phyloP scores from a whole-genome alignment of 139 green algal species.

The Volvox reticuliferus region DNA sequence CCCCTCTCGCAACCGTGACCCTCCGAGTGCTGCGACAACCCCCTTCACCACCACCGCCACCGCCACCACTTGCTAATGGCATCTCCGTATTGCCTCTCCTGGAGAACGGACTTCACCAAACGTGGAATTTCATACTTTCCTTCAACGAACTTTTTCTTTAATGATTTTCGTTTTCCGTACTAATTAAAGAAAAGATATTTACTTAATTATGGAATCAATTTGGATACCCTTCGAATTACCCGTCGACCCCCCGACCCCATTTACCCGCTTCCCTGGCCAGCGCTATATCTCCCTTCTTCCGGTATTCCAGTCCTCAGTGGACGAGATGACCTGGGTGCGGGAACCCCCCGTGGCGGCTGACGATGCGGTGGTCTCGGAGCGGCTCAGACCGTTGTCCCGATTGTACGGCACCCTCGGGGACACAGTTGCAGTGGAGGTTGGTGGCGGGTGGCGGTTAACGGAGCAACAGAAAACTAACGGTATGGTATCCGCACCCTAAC shows the following conservation, averaged over 20 bases:
- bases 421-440: constrained; percentile 22
- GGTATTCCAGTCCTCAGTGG: constrained; percentile 20
- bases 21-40: too few relatives aligned
- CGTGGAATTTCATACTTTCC: too few relatives aligned
- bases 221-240: too few relatives aligned
- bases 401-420: constrained; percentile 28
- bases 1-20: background rate
- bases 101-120: too few relatives aligned
- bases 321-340: constrained; percentile 11
- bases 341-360: constrained; percentile 14
- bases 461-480: background rate
- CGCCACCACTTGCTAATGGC: too few relatives aligned
- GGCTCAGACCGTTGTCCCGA: constrained; percentile 9
- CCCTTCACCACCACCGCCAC: background rate
- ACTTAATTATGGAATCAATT: too few relatives aligned
- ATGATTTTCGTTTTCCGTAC: too few relatives aligned
- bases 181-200: too few relatives aligned
- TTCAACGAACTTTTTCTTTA: too few relatives aligned
- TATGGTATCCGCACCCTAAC: too few relatives aligned
- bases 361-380: constrained; percentile 37
- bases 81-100: too few relatives aligned
- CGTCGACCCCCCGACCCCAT: background rate
- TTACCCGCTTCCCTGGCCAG: background rate
- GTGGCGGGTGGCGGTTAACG: background rate
- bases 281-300: constrained; percentile 44